Base-by-base conservation (phyloP, 805 yeast genomes). In the Yarrowia porcina region DNA sequence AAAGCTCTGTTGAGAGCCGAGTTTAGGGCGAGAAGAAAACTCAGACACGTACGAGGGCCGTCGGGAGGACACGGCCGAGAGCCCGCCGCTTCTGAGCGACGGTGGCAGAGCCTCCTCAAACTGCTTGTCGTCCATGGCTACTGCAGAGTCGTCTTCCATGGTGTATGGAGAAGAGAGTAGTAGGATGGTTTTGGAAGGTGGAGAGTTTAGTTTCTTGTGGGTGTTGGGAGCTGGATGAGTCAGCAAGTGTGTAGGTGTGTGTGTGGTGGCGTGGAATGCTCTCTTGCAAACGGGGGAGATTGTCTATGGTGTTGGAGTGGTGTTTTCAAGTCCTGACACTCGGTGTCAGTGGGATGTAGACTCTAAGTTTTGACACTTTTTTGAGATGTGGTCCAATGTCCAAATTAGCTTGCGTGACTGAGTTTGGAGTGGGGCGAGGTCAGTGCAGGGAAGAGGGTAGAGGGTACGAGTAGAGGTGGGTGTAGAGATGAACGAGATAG, bases 21-120 rank as follows among this genome's bases (percentile, higher is more conserved):
- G 56, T 20, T 66, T 63, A 17, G 72, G 73, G 2, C 75, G 64
- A 12, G 71, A 65, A 6, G 75, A 80, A 66, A 83, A 79, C 71
- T 85, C 89, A 4, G 89, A 88, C 13, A 88, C 85, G 69, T 82
- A 85, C 65, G 85, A 81, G 17, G 89, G 89, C 67, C 89, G 75
- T 69, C 89, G 77, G 5, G 86, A 81, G 11, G 83, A 80, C 36
- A 84, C 80, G 56, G 76, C 82, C 45, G 82, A 80, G 13, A 84
- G 75, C 3, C 87, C 86, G 27, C 87, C 87, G 44, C 44, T 36
- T 18, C 65, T 10, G 9, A 64, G 59, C 41, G 65, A 52, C 49
- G 63, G 66, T 12, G 66, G 66, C 38, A 64, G 59, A 2, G 59
- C 59, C 44, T 52, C 59, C 23, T 52, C 59, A 18, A 52, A 52